Evolutionary conservation across 1,284 basidiomycete genomes (phyloP), one percentile per base, ranked within the genome.

Genomic region (Irpex sp.): DNA sequence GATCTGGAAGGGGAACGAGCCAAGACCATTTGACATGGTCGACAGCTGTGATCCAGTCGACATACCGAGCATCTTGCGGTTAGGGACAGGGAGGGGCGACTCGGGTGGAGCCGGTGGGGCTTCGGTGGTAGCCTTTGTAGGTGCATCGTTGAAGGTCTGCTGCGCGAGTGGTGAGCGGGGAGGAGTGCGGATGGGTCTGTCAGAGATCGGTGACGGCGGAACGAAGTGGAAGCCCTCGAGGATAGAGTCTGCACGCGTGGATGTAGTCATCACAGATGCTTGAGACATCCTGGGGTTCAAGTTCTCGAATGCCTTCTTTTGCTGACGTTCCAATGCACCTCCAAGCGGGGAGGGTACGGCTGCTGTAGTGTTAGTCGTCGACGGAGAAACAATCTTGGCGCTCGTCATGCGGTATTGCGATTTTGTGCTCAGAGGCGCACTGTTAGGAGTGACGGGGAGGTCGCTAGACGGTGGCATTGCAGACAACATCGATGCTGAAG

Each of bases 181-280:
- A 3, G 90, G 89, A 3, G 90, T 86, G 66, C 90, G 82, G 67
- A 86, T 78, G 8, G 91, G 91, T 57, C 88, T 81, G 68, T 89
- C 85, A 15, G 89, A 91, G 66, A 93, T 92, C 5, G 91, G 91
- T 3, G 89, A 91, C 0, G 91, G 91, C 21, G 91, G 91, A 6
- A 93, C 91, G 72, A 93, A 93, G 51, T 90, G 90, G 81, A 93
- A 93, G 26, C 85, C 87, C 74, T 91, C 91, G 21, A 93, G 80
- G 66, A 93, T 91, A 1, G 91, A 92, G 73, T 93, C 91, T 48
- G 89, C 87, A 62, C 83, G 81, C 3, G 85, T 85, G 21, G 88
- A 87, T n/a, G 86, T 79, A 9, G 85, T 84, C 40, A 86, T 86
- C 62, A 88, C 82, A 31, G 89, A 90, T 11, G 85, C 82, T 65